Base-by-base conservation (phyloP, 306 rosid genomes). In the Vigna reflexopilosa region DNA sequence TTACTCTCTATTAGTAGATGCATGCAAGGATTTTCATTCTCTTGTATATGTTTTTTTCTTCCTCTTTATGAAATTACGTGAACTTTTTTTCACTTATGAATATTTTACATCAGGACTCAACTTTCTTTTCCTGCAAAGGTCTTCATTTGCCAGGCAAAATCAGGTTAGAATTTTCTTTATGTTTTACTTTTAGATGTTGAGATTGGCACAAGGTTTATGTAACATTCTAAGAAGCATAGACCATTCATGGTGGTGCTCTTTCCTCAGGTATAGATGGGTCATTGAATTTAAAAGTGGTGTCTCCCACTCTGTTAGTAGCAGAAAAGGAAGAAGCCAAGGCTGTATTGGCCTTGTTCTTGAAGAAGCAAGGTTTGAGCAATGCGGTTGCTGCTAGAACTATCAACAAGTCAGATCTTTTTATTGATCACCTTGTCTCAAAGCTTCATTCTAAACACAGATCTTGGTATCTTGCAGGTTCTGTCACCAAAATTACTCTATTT, bases 251-350 rank as follows among this genome's bases (percentile, higher is more conserved):
- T 44, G 52, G 40, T 59, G 66, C 42, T 68, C 76, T 79, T 40
- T 56, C 81, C 61, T 86, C 87, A 56, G 90, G 84, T 77, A 58
- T 80, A 83, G 83, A 92, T 51, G 91, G 90, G 58, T 83, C 93
- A 0, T 83, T 79, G 56, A 89, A 81, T 70, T 92, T 80, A 26
- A 87, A 83, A 78, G 68, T 72, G 64, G 83, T 89, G 63, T 63
- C 96, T 77, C 85, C 92, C 20, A 86, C 90, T 59, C 83, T 92
- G 76, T 85, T 95, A 79, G 90, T 83, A 26, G 97, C 98, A 48
- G 98, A 92, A 83, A 95, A 89, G 84, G 98, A 92, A 88, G 98
- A 92, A 88, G 95, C 98, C 73, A 95, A 85, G 83, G 98, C 97
- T 69, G 93, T 92, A 47, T 81, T 95, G 66, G 82, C 88, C 77